Base-by-base conservation (phyloP, 345 rosid genomes). In the Cardamine resedifolia region DNA sequence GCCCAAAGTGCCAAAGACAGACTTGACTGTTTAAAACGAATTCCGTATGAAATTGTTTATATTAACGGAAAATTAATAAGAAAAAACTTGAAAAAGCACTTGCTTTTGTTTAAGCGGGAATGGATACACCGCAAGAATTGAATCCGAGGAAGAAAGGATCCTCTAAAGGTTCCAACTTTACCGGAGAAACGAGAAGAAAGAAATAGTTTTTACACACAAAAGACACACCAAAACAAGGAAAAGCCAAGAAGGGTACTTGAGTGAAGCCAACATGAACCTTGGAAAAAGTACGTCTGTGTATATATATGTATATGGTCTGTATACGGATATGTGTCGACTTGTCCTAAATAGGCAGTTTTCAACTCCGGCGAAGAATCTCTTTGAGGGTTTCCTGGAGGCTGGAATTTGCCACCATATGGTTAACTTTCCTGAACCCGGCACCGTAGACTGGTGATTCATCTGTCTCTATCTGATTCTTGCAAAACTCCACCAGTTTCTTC, bases 361-460 rank as follows among this genome's bases (percentile, higher is more conserved):
- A 50, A 11, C 26, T 18, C 49, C 18, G 1, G 34, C 57, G 34
- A 67, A 2, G 1, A 11, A 68, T 68, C 70, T 12, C 47, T 76
- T 83, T 83, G 0, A 95, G 88, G 62, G 93, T 90, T 9, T 64
- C 79, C 51, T 21, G 26, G 24, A 91, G 89, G 27, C 82, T 92
- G 16, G 81, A 88, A 9, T 78, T 84, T 51, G 48, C 33, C 47
- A 89, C 85, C 12, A 93, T 88, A 63, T 61, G 38, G 64, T 75
- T 74, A 1, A 92, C 98, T 4, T 48, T 75, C 76, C 83, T 83
- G 81, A 87, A 90, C 11, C 98, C 98, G 30, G 27, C 79, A 6
- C 98, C 97, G 15, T 90, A 90, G 7, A 82, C 86, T 0, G 83
- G 82, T 19, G 98, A 88, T 4, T 90, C 86, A 77, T 93, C 97